Evolutionary conservation across 2,329 filamentous ascomycete genomes (phyloP).

Genomic region (Alternaria arbusti): DNA sequence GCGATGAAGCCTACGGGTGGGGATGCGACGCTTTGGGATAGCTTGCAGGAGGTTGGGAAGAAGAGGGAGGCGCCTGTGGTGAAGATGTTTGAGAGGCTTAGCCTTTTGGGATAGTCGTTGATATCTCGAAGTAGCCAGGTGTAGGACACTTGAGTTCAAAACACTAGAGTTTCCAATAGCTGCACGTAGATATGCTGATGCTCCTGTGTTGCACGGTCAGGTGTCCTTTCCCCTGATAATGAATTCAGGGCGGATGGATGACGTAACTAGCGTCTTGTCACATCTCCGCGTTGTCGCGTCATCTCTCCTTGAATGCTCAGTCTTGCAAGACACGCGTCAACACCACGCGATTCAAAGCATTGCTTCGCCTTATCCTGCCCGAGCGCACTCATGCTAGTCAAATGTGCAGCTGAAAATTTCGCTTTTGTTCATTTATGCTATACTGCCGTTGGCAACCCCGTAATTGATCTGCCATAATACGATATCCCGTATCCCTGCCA

Average conservation of each 20-base stretch:
- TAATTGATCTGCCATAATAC: not conserved
- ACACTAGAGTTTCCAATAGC: too few species aligned
- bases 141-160: too few species aligned
- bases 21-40: conserved; percentile 55
- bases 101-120: conserved; percentile 37
- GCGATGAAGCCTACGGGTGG: conserved; percentile 49
- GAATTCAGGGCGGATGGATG: not conserved
- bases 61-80: conserved; percentile 59
- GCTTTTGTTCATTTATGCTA: not conserved
- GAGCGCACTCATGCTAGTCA: not conserved
- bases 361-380: not conserved
- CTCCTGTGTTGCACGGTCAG: too few species aligned
- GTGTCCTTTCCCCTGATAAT: not conserved
- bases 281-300: not conserved
- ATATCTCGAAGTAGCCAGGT: too few species aligned
- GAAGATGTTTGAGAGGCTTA: conserved; percentile 57
- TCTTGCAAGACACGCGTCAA: not conserved
- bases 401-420: not conserved
- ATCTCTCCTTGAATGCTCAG: not conserved
- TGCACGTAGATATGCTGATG: too few species aligned
- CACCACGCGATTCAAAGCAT: not conserved
- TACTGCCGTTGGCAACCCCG: not conserved
- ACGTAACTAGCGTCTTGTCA: not conserved
- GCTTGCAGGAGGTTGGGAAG: conserved; percentile 48
- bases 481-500: not conserved